A percentile compares a stretch with the other conserved stretches of the same genome.
Evolutionary conservation across 768 basidiomycete genomes (phyloP).

Genomic region (Collybiopsis luxurians): DNA sequence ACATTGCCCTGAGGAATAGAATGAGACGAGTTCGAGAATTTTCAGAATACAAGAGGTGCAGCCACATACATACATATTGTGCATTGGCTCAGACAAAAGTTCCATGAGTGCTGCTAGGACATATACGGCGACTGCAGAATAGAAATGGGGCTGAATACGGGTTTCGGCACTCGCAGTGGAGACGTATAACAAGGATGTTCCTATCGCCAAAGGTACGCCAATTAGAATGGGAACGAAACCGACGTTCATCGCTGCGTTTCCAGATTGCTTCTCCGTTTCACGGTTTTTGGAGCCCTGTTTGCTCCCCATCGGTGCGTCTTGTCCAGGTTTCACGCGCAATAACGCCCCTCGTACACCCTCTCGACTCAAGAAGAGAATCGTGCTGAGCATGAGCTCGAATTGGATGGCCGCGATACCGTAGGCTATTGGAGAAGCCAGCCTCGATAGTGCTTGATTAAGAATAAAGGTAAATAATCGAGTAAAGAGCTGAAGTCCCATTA

Average conservation of each 20-base stretch:
- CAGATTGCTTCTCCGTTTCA: too few species aligned
- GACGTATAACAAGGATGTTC: conserved; percentile 53
- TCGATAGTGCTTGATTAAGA: conserved; percentile 85
- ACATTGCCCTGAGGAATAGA: conserved; percentile 53
- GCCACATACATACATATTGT: conserved; percentile 54
- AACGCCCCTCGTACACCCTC: conserved; percentile 90
- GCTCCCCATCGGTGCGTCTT: too few species aligned
- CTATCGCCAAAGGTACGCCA: conserved; percentile 62
- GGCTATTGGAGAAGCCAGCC: conserved; percentile 78
- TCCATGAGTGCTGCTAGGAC: conserved; percentile 73
- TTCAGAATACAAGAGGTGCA: background rate
- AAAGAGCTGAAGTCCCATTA: conserved; percentile 84
- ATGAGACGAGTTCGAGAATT: conserved; percentile 16
- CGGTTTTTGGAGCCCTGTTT: too few species aligned
- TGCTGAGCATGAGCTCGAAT: conserved; percentile 87
- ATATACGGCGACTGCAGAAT: conserved; percentile 63
- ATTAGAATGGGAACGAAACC: conserved; percentile 63
- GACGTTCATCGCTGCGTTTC: conserved; percentile 37
- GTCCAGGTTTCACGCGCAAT: conserved; percentile 49
- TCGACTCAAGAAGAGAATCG: conserved; percentile 89
- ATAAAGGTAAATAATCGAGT: conserved; percentile 84
- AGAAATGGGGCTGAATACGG: conserved; percentile 62
- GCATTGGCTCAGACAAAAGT: conserved; percentile 79
- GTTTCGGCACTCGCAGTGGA: conserved; percentile 50
- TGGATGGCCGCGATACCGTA: conserved; percentile 93